Base-by-base conservation (phyloP, 352 stramenopile species). In the Phytopythium chamaehyphon region DNA sequence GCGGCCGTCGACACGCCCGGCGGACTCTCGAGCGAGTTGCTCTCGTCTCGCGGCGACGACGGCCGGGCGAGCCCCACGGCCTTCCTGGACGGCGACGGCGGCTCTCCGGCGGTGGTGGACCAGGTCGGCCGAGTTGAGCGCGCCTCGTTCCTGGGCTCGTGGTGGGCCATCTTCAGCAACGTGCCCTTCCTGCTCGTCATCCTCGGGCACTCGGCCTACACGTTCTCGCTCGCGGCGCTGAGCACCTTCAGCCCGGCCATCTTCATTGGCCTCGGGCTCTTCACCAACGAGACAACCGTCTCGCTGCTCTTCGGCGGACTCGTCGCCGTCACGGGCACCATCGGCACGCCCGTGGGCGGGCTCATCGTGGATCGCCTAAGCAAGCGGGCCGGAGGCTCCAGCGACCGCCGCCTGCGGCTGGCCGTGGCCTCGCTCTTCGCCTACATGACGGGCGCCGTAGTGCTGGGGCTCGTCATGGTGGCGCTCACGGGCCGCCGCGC, bases 211-310 rank as follows among this genome's bases (percentile, higher is more conserved):
- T 80, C 86, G 12, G 80, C 83, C 2, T 95, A 95, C 62, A 93
- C 87, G 47, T 95, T 91, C 60, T 91, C 88, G 22, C 52, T 96
- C 24, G 87, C 81, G 10, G 86, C 81, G 2, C 69, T 98, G 21
- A 90, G 79, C 51, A 77, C 83, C 14, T 98, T 97, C 59, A 90
- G 81, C 28, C 84, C 84, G 2, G 69, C 78, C 22, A 95, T 98
- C 51, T 75, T 98, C 57, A 86, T 97, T 18, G 83, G 86, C 2
- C 66, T 97, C 22, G 87, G 88, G 10, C 72, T 97, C n/a, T 95
- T 96, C 47, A 61, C 79, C 31, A 82, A 64, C 4, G 86, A 98
- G 63, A 93, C 74, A 6, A 63, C 76, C 12, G 90, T 94, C 22
- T 85, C 86, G 8, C 72, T 91, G 5, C 73, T 93, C 12, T 98